phyloP scores from a whole-genome alignment of 2,329 filamentous ascomycete species.

The Aspergillus puulaauensis region DNA sequence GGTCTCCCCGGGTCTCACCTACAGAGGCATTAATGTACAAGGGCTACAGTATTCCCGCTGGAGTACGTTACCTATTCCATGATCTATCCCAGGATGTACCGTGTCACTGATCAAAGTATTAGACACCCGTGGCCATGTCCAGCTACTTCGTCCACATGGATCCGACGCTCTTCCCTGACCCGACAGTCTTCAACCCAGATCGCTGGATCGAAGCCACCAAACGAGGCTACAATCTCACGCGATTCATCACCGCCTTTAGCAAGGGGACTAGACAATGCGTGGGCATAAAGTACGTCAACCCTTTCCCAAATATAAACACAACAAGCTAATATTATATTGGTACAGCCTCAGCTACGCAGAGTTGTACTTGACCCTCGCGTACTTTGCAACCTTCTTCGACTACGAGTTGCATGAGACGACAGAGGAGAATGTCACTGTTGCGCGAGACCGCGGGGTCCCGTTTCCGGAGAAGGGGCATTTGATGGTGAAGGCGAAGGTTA shows the following conservation, averaged over 20 bases:
- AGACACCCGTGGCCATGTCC: not conserved
- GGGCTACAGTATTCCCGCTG: slow-evolving; percentile 19
- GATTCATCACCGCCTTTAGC: not conserved
- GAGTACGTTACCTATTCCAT: not conserved
- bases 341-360: not conserved
- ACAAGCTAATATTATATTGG: not conserved
- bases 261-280: not conserved
- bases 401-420: not conserved
- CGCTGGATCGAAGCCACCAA: not conserved
- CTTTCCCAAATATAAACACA: not conserved
- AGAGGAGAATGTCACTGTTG: not conserved
- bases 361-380: not conserved
- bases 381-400: not conserved
- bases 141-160: not conserved
- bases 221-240: not conserved
- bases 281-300: not conserved
- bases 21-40: slow-evolving; percentile 29
- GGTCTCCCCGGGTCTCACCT: slow-evolving; percentile 28
- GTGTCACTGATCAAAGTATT: too few species aligned
- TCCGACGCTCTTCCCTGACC: not conserved
- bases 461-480: not conserved
- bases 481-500: not conserved
- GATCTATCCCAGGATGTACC: too few species aligned
- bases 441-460: not conserved
- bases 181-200: not conserved